phyloP scores from a whole-genome alignment of 768 basidiomycete species.

The Mrakia frigida region DNA sequence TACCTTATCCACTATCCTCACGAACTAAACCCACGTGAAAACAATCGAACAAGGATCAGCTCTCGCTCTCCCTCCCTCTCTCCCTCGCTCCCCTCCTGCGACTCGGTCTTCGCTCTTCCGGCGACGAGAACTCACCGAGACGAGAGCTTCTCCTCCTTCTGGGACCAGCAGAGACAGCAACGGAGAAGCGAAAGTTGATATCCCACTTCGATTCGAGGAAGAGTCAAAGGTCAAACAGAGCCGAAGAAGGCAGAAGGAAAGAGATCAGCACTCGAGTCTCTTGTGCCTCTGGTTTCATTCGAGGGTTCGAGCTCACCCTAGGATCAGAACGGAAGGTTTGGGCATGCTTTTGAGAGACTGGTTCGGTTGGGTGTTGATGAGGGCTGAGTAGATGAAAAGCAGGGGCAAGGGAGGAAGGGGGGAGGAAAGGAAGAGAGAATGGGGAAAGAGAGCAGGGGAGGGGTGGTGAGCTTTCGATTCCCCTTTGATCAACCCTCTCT shows the following conservation, averaged over 20 bases:
- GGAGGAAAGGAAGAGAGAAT: too few species aligned
- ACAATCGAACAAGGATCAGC: background rate
- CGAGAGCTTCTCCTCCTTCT: slow-evolving; percentile 60
- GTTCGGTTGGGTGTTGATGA: too few species aligned
- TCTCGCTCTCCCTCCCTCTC: background rate
- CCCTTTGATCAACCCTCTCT: background rate
- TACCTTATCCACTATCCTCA: slow-evolving; percentile 25
- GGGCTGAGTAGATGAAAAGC: too few species aligned
- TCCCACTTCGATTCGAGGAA: slow-evolving; percentile 9
- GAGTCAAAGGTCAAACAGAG: background rate
- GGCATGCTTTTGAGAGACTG: background rate
- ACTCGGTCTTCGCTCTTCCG: background rate
- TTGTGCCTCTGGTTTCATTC: too few species aligned
- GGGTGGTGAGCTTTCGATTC: background rate
- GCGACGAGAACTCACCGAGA: slow-evolving; percentile 55
- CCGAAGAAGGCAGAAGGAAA: background rate
- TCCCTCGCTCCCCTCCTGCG: background rate
- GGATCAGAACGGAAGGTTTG: slow-evolving; percentile 22
- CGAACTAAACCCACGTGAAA: background rate
- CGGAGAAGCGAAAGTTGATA: slow-evolving; percentile 14
- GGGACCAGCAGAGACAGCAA: slow-evolving; percentile 53
- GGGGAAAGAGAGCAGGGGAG: background rate
- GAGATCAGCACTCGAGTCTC: background rate
- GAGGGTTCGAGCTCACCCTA: slow-evolving; percentile 7
- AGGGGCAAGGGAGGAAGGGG: too few species aligned